phyloP scores from a whole-genome alignment of 805 yeast genomes.

The Cyberlindnera mrakii region DNA sequence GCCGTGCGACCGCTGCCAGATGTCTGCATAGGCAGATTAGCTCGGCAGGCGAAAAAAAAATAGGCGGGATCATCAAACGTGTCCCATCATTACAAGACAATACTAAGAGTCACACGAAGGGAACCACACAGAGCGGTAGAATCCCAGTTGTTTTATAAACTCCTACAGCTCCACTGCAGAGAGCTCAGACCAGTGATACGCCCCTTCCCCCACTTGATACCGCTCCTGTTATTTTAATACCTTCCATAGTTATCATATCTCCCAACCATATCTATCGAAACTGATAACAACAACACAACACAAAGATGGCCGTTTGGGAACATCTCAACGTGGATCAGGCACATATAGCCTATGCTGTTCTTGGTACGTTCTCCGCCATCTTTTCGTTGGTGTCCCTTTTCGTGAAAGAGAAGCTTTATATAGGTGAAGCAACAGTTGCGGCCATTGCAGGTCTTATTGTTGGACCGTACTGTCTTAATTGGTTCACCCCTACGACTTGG shows the following conservation, averaged over 20 bases:
- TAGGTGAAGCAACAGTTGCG: constrained; percentile 91
- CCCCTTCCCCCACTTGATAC: no score
- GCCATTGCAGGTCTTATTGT: constrained; percentile 76
- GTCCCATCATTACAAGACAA: no score
- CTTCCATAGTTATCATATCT: neutral
- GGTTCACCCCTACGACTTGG: constrained; percentile 84
- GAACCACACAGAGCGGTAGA: no score
- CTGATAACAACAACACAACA: neutral
- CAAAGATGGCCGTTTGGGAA: constrained; percentile 12
- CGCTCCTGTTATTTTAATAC: no score
- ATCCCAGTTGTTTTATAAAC: no score
- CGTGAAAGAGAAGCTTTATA: constrained; percentile 75
- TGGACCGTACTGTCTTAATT: constrained; percentile 79
- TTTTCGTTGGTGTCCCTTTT: constrained; percentile 78
- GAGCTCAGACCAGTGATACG: neutral
- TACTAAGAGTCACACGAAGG: no score
- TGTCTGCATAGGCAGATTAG: no score
- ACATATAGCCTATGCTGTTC: constrained; percentile 78
- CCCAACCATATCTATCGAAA: neutral
- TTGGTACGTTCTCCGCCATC: constrained; percentile 75
- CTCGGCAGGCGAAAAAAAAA: no score
- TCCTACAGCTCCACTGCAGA: no score
- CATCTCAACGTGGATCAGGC: constrained; percentile 35
- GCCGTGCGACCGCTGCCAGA: no score
- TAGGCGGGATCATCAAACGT: no score